These are phyloP conservation scores for Actinomortierella ambigua DNA, from an alignment of 371 early-diverging fungal species.

Conservation along the genomic window DNA sequence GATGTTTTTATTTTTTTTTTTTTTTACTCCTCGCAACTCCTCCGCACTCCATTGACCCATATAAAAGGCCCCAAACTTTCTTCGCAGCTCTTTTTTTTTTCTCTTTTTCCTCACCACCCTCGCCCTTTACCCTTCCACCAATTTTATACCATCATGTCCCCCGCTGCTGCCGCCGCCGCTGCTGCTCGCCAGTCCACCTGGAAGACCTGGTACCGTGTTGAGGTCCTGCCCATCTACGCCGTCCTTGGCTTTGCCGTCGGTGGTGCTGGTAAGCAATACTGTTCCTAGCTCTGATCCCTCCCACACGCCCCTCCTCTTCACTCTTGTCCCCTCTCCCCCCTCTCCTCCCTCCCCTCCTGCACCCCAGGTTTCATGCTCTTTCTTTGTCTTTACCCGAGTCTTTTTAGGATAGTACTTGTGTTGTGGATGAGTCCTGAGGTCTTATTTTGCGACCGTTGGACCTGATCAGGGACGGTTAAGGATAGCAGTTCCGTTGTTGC, in stretches of 20 bases:
- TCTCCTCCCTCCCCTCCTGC: no score
- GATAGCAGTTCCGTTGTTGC: no score
- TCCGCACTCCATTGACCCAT: no score
- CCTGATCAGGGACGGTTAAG: no score
- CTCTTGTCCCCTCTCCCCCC: no score
- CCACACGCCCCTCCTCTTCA: background rate
- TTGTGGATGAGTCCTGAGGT: no score
- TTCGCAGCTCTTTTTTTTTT: background rate
- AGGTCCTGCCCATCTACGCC: slow-evolving; percentile 72
- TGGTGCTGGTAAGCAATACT: slow-evolving; percentile 48
- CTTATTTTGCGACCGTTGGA: no score
- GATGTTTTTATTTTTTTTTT: no score
- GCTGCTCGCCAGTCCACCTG: slow-evolving; percentile 50
- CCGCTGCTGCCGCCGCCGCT: slow-evolving; percentile 43
- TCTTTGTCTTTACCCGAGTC: background rate
- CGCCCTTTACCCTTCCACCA: no score
- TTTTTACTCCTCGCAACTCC: no score
- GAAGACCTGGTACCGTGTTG: slow-evolving; percentile 58
- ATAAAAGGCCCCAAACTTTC: background rate
- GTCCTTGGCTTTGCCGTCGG: slow-evolving; percentile 63
- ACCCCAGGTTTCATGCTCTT: background rate
- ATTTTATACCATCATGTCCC: slow-evolving; percentile 22
- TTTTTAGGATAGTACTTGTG: background rate
- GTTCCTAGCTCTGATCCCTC: background rate
- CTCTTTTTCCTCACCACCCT: background rate